Evolutionary conservation across 1,139 yeast species (phyloP).

Genomic region (Pichiaceae sp.): DNA sequence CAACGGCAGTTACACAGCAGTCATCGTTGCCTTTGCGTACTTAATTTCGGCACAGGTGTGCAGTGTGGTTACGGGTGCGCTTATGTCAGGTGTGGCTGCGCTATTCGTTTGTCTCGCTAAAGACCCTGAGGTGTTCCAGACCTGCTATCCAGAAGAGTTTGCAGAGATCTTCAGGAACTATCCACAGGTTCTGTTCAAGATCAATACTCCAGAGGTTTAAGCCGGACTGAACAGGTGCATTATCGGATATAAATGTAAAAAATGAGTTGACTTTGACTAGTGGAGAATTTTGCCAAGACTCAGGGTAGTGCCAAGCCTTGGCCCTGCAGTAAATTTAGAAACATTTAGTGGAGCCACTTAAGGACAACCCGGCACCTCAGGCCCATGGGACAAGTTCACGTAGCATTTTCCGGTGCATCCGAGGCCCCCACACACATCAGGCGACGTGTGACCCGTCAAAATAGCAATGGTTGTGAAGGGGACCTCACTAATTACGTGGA

Average conservation of each 20-base stretch:
- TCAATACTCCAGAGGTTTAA: slow-evolving; percentile 7
- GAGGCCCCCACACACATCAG: too few species aligned
- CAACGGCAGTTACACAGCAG: slow-evolving; percentile 63
- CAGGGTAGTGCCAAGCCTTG: too few species aligned
- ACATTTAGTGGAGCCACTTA: too few species aligned
- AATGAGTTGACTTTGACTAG: not conserved
- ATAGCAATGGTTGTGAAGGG: too few species aligned
- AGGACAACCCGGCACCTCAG: too few species aligned
- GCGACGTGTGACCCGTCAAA: too few species aligned
- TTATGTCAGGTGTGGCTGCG: slow-evolving; percentile 76
- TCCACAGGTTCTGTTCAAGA: slow-evolving; percentile 47
- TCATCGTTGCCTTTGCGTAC: slow-evolving; percentile 71
- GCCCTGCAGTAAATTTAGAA: too few species aligned
- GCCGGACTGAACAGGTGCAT: not conserved
- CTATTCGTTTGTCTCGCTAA: slow-evolving; percentile 81
- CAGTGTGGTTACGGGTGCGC: slow-evolving; percentile 62
- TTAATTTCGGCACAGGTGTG: slow-evolving; percentile 56
- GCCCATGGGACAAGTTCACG: too few species aligned
- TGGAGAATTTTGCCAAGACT: too few species aligned
- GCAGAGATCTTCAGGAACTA: slow-evolving; percentile 45
- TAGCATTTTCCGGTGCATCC: too few species aligned
- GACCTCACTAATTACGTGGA: too few species aligned
- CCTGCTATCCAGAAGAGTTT: slow-evolving; percentile 55
- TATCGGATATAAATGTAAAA: slow-evolving; percentile 2
- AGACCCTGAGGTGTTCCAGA: slow-evolving; percentile 79